A percentile compares a stretch with the other conserved stretches of the same genome.
These are phyloP conservation scores for Zygnema circumcarinatum DNA, from an alignment of 139 green algal species.

Conservation along the genomic window DNA sequence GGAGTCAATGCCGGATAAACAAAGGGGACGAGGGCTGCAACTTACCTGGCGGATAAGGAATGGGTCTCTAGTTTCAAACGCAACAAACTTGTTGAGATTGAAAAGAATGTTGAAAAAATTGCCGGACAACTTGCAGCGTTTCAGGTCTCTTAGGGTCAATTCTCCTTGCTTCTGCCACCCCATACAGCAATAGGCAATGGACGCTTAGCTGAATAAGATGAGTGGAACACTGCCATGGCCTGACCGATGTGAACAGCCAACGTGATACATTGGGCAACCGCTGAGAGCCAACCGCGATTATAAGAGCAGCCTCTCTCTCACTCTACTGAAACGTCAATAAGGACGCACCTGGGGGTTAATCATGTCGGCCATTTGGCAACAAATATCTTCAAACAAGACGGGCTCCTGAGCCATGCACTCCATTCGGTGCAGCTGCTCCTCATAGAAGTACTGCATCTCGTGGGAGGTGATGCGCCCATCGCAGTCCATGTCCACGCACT, in stretches of 20 bases:
- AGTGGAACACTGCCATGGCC: neutral
- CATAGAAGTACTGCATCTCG: conserved; percentile 97
- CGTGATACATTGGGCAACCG: neutral
- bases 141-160: conserved; percentile 86
- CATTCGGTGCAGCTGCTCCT: conserved; percentile 98
- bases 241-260: neutral
- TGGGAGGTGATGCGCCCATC: conserved; percentile 82
- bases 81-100: conserved; percentile 99
- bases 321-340: no score
- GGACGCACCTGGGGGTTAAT: conserved; percentile 73
- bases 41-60: conserved; percentile 81
- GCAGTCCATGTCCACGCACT: conserved; percentile 90
- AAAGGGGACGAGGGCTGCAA: no score
- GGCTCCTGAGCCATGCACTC: conserved; percentile 88
- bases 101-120: conserved; percentile 98
- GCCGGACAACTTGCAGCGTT: conserved; percentile 74
- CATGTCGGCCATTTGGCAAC: conserved; percentile 99
- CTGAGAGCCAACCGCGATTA: no score
- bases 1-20: no score
- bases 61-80: conserved; percentile 92
- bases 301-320: no score
- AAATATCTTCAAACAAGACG: conserved; percentile 85
- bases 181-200: neutral
- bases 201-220: neutral
- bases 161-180: conserved; percentile 64